Conservation (phyloP, 768 basidiomycete genomes). For the Mrakia frigida region DNA sequence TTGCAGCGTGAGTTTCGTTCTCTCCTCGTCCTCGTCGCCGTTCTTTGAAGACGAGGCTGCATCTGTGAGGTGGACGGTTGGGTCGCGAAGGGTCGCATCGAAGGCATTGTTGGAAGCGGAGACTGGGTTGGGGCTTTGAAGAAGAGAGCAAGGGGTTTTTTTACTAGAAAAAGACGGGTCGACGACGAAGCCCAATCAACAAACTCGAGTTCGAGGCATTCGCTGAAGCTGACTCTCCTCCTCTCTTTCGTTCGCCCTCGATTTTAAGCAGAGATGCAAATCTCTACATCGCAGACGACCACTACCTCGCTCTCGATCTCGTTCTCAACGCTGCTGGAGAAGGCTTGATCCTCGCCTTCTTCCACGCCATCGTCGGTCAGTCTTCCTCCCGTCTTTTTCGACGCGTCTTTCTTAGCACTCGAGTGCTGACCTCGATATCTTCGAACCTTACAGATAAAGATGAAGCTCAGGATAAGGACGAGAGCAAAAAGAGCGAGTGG, state of each 20-base stretch:
- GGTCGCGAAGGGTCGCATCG: no score
- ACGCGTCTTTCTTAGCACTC: neutral
- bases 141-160: no score
- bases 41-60: no score
- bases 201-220: no score
- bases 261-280: conserved; percentile 51
- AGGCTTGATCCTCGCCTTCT: conserved; percentile 79
- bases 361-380: conserved; percentile 75
- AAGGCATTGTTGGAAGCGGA: no score
- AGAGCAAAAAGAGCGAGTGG: conserved; percentile 67
- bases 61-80: no score
- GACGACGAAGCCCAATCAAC: no score
- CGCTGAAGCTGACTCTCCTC: neutral
- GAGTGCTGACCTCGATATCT: neutral
- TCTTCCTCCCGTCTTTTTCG: conserved; percentile 2
- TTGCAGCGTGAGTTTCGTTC: conserved; percentile 50
- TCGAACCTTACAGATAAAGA: conserved; percentile 38
- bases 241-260: neutral
- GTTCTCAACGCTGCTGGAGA: conserved; percentile 87
- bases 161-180: no score
- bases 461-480: conserved; percentile 64
- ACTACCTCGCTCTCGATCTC: conserved; percentile 82
- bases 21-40: neutral
- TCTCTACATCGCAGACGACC: conserved; percentile 61
- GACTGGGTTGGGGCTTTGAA: no score